These are phyloP conservation scores for Podochytrium sp. DNA, from an alignment of 192 early-diverging fungal genomes.

Conservation along the genomic window DNA sequence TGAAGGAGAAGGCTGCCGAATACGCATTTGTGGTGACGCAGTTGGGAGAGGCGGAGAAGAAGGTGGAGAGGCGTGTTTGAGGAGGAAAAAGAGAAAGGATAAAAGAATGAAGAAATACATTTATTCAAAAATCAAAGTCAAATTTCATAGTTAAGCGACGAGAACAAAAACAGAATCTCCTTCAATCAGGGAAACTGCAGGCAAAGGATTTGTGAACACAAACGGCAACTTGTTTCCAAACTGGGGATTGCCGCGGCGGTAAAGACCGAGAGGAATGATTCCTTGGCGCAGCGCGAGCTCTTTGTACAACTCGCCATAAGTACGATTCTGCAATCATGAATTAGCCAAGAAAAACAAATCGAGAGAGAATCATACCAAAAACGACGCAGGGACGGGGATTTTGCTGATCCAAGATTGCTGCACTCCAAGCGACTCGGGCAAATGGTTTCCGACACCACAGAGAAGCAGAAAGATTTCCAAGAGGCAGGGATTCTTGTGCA, in stretches of 20 bases:
- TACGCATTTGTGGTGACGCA: slow-evolving; percentile 48
- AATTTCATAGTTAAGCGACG: slow-evolving; percentile 8
- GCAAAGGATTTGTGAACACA: slow-evolving; percentile 72
- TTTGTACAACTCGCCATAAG: slow-evolving; percentile 58
- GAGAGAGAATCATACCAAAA: slow-evolving; percentile 34
- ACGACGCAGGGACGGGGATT: slow-evolving; percentile 48
- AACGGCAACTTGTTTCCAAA: slow-evolving; percentile 66
- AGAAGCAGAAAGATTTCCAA: slow-evolving; percentile 64
- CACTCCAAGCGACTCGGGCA: not conserved
- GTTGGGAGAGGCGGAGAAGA: slow-evolving; percentile 7
- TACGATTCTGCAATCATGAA: slow-evolving; percentile 29
- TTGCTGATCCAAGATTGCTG: slow-evolving; percentile 41
- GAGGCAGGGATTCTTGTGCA: slow-evolving; percentile 60
- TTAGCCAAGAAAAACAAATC: not conserved
- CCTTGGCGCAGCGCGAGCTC: slow-evolving; percentile 53
- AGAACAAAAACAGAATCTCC: slow-evolving; percentile 66
- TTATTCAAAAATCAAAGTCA: too few species aligned
- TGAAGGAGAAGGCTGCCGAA: slow-evolving; percentile 48
- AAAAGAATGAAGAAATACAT: too few species aligned
- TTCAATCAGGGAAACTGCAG: slow-evolving; percentile 52
- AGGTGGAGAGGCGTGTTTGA: too few species aligned
- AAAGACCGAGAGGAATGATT: slow-evolving; percentile 59
- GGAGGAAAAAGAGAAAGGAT: too few species aligned
- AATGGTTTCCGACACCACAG: slow-evolving; percentile 53
- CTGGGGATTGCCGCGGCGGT: slow-evolving; percentile 16